Base-by-base conservation (phyloP, 2,329 filamentous ascomycete species). In the Talaromyces marneffei region DNA sequence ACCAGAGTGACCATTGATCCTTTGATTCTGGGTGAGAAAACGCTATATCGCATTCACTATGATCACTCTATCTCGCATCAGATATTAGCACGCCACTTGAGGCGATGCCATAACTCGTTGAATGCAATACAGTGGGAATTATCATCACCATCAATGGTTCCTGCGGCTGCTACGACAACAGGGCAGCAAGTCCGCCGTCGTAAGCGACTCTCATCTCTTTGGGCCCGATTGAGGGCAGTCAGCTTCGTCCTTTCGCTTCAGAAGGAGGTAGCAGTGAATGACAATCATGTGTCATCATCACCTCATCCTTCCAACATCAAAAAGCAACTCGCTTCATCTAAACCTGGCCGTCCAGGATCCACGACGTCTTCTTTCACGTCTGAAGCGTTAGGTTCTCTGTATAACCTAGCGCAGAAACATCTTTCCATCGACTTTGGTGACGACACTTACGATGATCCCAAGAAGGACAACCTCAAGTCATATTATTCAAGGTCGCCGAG, bases 171-270 rank as follows among this genome's bases (percentile, higher is more conserved):
- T 16, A n/a, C 27, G 9, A 52, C 20, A 12, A 18, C 31, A 10
- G n/a, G 4, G 10, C 20, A 61, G 42, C 25, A 40, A 33, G 20
- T 16, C 31, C 3, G 14, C 23, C 59, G 59, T 12, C 59, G 44
- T 14, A 61, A 54, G 33, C 46, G 59, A 33, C 59, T 61, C 6
- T 56, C 59, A 5, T 57, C 59, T 4, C 40, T 61, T 23, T 57
- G 29, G 40, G 25, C 59, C 20, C 52, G 53, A 23, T 33, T 61
- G 7, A 42, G 59, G 27, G 59, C 59, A 33, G 59, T 61, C 9
- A 61, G 52, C 3, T 61, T 61, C 48, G 37, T 61, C 14, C 53
- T 61, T 16, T 44, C 42, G n/a, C 53, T 61, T 23, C 42, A 50
- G 18, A 61, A 61, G 27, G 59, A 61, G 23, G 42, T 57, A 27